Conservation (phyloP, 331 rosid genomes). For the Telfairia occidentalis region DNA sequence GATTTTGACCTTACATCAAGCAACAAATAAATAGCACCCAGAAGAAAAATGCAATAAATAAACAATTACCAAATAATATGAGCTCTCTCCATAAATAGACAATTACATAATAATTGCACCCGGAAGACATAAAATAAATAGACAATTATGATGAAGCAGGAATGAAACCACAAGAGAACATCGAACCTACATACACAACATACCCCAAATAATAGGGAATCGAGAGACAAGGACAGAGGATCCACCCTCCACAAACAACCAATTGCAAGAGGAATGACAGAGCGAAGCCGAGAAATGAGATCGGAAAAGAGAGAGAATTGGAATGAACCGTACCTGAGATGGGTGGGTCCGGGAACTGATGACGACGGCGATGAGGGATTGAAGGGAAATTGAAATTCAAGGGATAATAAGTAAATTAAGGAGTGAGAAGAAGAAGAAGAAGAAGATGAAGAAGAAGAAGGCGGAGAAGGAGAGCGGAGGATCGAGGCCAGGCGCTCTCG, state of each 20-base stretch:
- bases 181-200: not conserved
- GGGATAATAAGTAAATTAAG: not conserved
- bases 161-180: not conserved
- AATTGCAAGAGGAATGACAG: not conserved
- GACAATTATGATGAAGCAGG: not conserved
- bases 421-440: not conserved
- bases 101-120: not conserved
- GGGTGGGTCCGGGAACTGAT: not conserved
- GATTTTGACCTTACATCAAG: not conserved
- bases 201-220: not conserved
- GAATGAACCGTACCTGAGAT: not conserved
- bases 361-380: not conserved
- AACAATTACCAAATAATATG: not conserved
- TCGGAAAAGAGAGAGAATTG: not conserved
- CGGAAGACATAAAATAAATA: not conserved
- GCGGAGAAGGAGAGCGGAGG: constrained; percentile 5
- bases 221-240: not conserved
- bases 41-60: not conserved
- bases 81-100: not conserved
- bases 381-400: not conserved
- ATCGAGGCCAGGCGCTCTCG: constrained; percentile 7
- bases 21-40: not conserved
- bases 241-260: not conserved
- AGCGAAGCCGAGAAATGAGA: not conserved
- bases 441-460: not conserved